Conservation (phyloP, 441 rosid species). For the Macaranga tanarius region DNA sequence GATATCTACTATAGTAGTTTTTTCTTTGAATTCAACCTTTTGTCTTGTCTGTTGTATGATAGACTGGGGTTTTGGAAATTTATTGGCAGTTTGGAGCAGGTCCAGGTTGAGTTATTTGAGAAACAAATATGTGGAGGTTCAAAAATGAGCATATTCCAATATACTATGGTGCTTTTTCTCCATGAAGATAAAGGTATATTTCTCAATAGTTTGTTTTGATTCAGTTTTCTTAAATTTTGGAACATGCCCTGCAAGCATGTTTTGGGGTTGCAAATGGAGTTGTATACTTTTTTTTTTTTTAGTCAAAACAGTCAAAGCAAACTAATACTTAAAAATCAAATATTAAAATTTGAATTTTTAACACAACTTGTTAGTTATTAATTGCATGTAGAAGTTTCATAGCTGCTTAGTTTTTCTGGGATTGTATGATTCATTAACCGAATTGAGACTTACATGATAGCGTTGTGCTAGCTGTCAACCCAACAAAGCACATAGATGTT, state of each 20-base stretch:
- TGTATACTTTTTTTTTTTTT: neutral
- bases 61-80: slow-evolving; percentile 48
- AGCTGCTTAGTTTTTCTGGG: neutral
- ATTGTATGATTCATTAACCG: neutral
- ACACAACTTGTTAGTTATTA: neutral
- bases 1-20: neutral
- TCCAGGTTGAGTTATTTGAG: slow-evolving; percentile 74
- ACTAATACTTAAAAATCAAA: neutral
- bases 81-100: slow-evolving; percentile 91
- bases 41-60: slow-evolving; percentile 31
- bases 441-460: neutral
- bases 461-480: neutral
- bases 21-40: slow-evolving; percentile 5
- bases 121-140: slow-evolving; percentile 71
- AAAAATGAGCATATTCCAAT: slow-evolving; percentile 64
- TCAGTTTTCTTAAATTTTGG: slow-evolving; percentile 1
- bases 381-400: neutral
- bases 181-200: slow-evolving; percentile 55
- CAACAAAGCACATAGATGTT: neutral
- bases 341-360: neutral
- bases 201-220: slow-evolving; percentile 13
- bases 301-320: neutral
- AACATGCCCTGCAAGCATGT: neutral
- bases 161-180: slow-evolving; percentile 61
- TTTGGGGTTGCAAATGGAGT: neutral